Percentiles rank a stretch among this genome's conserved stretches.
phyloP scores from a whole-genome alignment of 208 protist genomes.

The Leptomonas pyrrhocoris region DNA sequence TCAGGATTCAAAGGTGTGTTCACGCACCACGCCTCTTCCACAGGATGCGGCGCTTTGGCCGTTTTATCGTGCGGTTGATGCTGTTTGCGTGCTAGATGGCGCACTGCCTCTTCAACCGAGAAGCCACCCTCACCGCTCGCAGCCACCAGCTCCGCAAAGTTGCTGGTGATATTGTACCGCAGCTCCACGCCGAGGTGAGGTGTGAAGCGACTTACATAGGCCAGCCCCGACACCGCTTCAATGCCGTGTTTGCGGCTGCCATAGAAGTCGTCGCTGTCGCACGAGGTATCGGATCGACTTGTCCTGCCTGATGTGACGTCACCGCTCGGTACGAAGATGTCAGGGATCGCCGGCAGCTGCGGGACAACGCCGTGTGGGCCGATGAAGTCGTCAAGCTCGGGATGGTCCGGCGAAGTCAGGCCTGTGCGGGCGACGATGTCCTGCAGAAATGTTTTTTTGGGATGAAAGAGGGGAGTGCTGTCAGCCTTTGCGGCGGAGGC shows the following conservation, averaged over 20 bases:
- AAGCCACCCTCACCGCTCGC: not conserved
- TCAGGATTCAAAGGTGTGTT: not conserved
- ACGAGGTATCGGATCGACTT: not conserved
- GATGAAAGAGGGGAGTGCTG: not conserved
- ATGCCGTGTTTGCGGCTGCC: not conserved
- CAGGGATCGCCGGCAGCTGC: conserved; percentile 7
- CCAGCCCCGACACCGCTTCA: not conserved
- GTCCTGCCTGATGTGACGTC: too few species aligned
- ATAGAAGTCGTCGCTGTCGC: not conserved
- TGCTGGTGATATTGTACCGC: not conserved
- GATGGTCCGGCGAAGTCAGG: not conserved
- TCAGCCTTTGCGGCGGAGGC: too few species aligned
- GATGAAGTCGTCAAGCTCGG: not conserved
- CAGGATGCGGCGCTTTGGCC: too few species aligned
- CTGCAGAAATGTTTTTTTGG: not conserved
- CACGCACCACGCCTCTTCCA: not conserved
- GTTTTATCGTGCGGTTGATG: not conserved
- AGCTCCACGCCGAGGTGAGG: conserved; percentile 4
- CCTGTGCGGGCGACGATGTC: not conserved
- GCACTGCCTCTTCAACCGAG: not conserved
- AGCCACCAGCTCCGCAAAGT: not conserved
- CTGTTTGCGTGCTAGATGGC: not conserved
- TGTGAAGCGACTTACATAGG: not conserved
- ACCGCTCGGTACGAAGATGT: not conserved
- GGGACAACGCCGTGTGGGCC: not conserved